Conservation (phyloP, 2,329 filamentous ascomycete species). For the Scedosporium aurantiacum region DNA sequence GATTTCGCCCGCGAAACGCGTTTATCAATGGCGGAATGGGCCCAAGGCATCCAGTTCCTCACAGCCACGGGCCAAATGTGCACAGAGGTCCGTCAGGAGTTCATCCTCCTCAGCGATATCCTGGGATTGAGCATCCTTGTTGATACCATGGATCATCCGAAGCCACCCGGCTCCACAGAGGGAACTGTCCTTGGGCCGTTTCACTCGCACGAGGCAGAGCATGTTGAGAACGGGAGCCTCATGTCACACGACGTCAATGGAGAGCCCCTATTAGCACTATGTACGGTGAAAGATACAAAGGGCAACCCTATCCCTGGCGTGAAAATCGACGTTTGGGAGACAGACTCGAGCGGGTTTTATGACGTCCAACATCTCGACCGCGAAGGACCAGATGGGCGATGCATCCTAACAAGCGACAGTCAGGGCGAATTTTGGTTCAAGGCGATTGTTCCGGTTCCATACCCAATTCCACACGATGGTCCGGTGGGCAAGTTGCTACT, state of each 20-base stretch:
- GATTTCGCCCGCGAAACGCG: constrained; percentile 67
- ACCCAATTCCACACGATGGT: constrained; percentile 75
- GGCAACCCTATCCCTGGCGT: constrained; percentile 50
- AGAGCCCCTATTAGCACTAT: constrained; percentile 54
- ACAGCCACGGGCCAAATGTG: constrained; percentile 58
- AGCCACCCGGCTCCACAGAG: constrained; percentile 55
- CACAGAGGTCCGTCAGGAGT: constrained; percentile 60
- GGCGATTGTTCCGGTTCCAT: constrained; percentile 72
- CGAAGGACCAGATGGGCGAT: constrained; percentile 24
- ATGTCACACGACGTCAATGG: constrained; percentile 57
- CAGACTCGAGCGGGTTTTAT: constrained; percentile 61
- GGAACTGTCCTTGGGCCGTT: constrained; percentile 68
- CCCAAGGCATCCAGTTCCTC: constrained; percentile 56
- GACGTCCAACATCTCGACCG: constrained; percentile 60
- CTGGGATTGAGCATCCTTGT: constrained; percentile 65
- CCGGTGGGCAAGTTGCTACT: constrained; percentile 65
- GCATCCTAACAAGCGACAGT: constrained; percentile 16
- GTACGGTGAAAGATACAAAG: constrained; percentile 50
- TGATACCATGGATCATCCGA: constrained; percentile 68
- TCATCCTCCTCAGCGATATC: constrained; percentile 65
- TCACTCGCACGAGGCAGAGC: constrained; percentile 59
- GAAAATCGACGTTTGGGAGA: constrained; percentile 71
- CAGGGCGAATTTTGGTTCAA: constrained; percentile 62
- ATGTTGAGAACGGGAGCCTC: constrained; percentile 35
- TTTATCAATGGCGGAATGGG: constrained; percentile 63